phyloP scores from a whole-genome alignment of 2,329 filamentous ascomycete species.

The Tolypocladium tundrense region DNA sequence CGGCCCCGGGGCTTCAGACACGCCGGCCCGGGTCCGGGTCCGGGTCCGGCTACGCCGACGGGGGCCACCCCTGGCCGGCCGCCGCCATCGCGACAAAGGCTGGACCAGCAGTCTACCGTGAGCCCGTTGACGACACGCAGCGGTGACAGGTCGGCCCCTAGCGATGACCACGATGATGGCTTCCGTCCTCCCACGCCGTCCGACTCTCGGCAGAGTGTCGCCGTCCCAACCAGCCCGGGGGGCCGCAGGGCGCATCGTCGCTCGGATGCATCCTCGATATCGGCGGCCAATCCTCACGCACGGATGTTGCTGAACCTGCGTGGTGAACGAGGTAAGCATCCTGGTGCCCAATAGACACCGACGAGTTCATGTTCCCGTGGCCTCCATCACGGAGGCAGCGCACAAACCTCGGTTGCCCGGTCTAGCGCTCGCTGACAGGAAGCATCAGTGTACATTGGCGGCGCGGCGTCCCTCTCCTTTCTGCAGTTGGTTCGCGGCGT shows the following conservation, averaged over 20 bases:
- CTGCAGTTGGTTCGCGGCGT: conserved; percentile 40
- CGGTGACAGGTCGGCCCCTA: neutral
- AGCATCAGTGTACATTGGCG: conserved; percentile 33
- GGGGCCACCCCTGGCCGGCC: neutral
- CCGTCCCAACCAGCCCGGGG: conserved; percentile 3
- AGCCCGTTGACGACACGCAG: neutral
- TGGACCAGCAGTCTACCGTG: neutral
- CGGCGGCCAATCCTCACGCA: conserved; percentile 10
- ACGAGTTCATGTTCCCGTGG: no score
- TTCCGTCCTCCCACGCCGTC: conserved; percentile 18
- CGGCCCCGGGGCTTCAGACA: conserved; percentile 15
- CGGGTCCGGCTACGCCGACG: neutral
- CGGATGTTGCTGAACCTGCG: conserved; percentile 41
- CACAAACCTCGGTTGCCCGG: no score
- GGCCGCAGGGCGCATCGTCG: neutral
- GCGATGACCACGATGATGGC: conserved; percentile 4
- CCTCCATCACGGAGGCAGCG: no score
- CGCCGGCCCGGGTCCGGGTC: neutral
- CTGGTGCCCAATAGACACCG: no score
- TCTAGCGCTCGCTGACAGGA: neutral
- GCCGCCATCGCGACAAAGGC: neutral
- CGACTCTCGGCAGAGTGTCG: conserved; percentile 15
- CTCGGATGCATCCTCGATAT: conserved; percentile 5
- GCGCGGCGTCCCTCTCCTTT: conserved; percentile 44
- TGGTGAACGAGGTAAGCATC: conserved; percentile 35